phyloP scores from a whole-genome alignment of 2,329 filamentous ascomycete species.

The Graphiopsis chlorocephala region DNA sequence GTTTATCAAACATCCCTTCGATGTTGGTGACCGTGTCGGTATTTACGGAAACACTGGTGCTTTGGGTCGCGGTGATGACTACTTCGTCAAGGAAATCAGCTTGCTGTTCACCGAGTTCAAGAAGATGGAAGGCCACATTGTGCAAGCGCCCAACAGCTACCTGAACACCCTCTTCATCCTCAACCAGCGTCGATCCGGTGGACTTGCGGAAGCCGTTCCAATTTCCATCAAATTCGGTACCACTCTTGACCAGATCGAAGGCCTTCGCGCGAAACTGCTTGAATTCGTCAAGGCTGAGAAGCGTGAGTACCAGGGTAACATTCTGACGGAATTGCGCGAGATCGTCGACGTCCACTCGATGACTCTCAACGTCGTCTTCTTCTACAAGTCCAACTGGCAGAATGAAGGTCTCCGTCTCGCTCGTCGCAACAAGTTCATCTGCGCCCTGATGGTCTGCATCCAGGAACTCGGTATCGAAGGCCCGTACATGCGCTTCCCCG shows the following conservation, averaged over 20 bases:
- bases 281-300: conserved; percentile 83
- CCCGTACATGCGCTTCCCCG: conserved; percentile 69
- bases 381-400: conserved; percentile 96
- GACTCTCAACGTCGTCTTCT: conserved; percentile 89
- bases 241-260: conserved; percentile 75
- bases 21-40: conserved; percentile 88
- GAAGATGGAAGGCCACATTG: conserved; percentile 95
- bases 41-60: conserved; percentile 87
- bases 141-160: conserved; percentile 92
- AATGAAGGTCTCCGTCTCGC: conserved; percentile 88
- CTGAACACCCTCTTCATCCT: conserved; percentile 92
- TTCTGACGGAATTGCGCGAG: conserved; percentile 77
- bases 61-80: conserved; percentile 79
- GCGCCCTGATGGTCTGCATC: conserved; percentile 84
- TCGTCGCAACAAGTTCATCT: conserved; percentile 91
- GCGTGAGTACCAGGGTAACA: conserved; percentile 82
- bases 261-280: conserved; percentile 73
- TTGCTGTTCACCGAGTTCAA: conserved; percentile 96
- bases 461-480: conserved; percentile 81
- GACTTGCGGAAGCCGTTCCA: conserved; percentile 79
- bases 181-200: conserved; percentile 87
- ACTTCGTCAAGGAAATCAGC: conserved; percentile 92
- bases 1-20: conserved; percentile 95
- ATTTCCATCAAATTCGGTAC: conserved; percentile 88
- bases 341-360: conserved; percentile 82